Base-by-base conservation (phyloP, 108 stramenopile genomes). In the Mediolabrus comicus region DNA sequence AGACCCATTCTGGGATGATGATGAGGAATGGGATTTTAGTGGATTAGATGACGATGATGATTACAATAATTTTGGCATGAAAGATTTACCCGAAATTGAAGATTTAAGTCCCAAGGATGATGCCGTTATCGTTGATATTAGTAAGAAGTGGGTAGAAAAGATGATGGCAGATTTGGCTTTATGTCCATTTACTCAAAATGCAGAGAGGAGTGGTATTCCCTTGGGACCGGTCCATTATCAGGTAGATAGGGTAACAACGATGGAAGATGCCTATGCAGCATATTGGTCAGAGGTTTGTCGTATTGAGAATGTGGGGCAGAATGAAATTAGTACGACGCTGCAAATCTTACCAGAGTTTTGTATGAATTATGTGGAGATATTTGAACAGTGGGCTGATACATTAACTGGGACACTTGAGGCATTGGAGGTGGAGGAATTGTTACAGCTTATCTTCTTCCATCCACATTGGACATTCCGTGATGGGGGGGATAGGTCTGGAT, bases 381-480 rank as follows among this genome's bases (percentile, higher is more conserved):
- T 98, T 70, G 97, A 98, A 63, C 86, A 75, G 34, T 96, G 95
- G 72, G 86, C 85, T 22, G 86, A 81, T 43, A 95, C 95, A 0
- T 63, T 98, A 52, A 96, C 97, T 2, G 92, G 95, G 68, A 87
- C 96, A 0, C 61, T 98, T 52, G 89, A 92, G 53, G 79, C 83
- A 7, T 62, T 95, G 51, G 86, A 69, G 26, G 65, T 97, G 33
- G 95, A 96, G 79, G 69, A 84, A 39, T 56, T 81, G 67, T 74
- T 97, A 43, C 98, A 98, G 67, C 84, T 98, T 19, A 96, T 98
- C 34, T 98, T 98, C 80, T 98, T 98, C 70, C 98, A 98, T 83
- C 98, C 98, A 0, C 67, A 94, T 10, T 97, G 95, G 94, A 81
- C 81, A 33, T 98, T 98, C 72, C 80, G 97, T 17, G 97, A 98